Conservation (phyloP, 257 asterid genomes). For the Primulina huaijiensis region DNA sequence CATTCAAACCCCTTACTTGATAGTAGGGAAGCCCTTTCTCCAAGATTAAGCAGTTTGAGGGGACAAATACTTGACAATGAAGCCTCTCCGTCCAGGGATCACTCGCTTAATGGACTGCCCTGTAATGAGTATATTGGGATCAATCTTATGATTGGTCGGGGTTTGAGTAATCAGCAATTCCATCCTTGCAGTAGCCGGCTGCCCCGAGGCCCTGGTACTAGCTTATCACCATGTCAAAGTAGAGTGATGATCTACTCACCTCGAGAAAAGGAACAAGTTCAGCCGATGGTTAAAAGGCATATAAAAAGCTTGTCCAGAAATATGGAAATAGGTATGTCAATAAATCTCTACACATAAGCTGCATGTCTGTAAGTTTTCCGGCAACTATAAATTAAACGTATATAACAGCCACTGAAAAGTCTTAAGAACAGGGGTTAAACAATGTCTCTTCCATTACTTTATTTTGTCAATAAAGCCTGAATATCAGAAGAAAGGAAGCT, state of each 20-base stretch:
- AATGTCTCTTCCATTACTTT: not conserved
- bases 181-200: conserved; percentile 56
- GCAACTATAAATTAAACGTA: not conserved
- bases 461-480: conserved; percentile 3
- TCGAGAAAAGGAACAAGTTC: conserved; percentile 41
- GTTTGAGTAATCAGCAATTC: conserved; percentile 52
- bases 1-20: conserved; percentile 26
- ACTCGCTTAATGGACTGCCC: conserved; percentile 36
- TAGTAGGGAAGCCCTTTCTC: conserved; percentile 33
- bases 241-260: conserved; percentile 58
- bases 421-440: not conserved
- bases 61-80: conserved; percentile 38
- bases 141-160: conserved; percentile 37
- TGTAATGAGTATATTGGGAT: conserved; percentile 42
- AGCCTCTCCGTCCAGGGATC: conserved; percentile 59
- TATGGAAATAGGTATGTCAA: conserved; percentile 34
- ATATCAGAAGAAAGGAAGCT: not conserved
- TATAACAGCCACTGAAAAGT: no score
- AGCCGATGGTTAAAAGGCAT: conserved; percentile 40
- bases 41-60: conserved; percentile 43
- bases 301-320: conserved; percentile 41
- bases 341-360: conserved; percentile 8
- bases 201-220: conserved; percentile 44
- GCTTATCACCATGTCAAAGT: conserved; percentile 41
- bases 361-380: not conserved